phyloP scores from a whole-genome alignment of 1,284 basidiomycete genomes.

The Exobasidium cylindrosporum region DNA sequence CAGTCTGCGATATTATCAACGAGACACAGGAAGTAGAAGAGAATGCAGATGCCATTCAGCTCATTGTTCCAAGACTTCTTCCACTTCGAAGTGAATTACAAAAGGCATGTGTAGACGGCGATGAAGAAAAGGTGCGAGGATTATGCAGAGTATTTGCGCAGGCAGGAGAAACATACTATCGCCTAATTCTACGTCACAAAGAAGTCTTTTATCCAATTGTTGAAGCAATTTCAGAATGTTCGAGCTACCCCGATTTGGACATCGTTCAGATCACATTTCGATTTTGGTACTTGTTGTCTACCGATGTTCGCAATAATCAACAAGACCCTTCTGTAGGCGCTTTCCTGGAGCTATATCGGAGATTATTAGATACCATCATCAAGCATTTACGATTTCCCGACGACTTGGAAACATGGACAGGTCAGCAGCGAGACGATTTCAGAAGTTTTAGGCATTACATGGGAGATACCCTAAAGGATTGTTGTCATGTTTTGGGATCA shows the following conservation, averaged over 20 bases:
- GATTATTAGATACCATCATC: constrained; percentile 83
- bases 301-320: constrained; percentile 21
- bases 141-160: constrained; percentile 89
- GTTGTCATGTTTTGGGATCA: constrained; percentile 88
- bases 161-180: constrained; percentile 91
- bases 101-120: constrained; percentile 61
- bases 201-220: constrained; percentile 89
- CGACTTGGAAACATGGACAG: constrained; percentile 65
- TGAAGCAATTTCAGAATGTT: constrained; percentile 88
- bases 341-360: constrained; percentile 76
- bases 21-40: constrained; percentile 98
- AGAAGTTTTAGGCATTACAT: constrained; percentile 93
- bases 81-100: constrained; percentile 35
- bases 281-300: constrained; percentile 80
- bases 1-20: constrained; percentile 90
- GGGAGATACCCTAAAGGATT: constrained; percentile 99
- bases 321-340: constrained; percentile 53
- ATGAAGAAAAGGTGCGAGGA: constrained; percentile 84
- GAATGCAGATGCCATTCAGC: constrained; percentile 81
- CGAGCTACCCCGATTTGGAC: constrained; percentile 88
- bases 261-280: constrained; percentile 97
- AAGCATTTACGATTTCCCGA: constrained; percentile 86
- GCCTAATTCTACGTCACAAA: constrained; percentile 82
- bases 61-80: constrained; percentile 67
- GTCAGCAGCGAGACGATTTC: constrained; percentile 90